A percentile compares a stretch with the other conserved stretches of the same genome.
Conservation (phyloP, 306 rosid species). For the Senna tora region DNA sequence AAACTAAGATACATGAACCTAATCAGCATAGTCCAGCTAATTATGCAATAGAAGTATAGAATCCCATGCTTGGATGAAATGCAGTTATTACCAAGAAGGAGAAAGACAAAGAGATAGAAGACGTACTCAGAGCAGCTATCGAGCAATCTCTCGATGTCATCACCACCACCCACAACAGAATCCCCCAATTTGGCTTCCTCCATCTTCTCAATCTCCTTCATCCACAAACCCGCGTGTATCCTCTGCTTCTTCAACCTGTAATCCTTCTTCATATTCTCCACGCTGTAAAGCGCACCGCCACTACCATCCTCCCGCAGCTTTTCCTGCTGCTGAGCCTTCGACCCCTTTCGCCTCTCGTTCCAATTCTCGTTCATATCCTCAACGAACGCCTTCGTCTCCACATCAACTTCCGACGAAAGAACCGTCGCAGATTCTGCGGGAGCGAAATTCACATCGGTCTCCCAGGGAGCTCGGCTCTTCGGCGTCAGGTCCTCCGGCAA, state of each 20-base stretch:
- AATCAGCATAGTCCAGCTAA: not conserved
- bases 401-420: conserved; percentile 53
- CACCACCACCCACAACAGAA: conserved; percentile 45
- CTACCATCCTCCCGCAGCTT: conserved; percentile 33
- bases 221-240: conserved; percentile 87
- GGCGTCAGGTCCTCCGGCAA: conserved; percentile 76
- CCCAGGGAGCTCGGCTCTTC: conserved; percentile 76
- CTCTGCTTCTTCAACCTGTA: conserved; percentile 88
- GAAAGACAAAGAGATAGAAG: not conserved
- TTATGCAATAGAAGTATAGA: not conserved
- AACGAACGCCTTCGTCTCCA: conserved; percentile 82
- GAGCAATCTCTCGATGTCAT: conserved; percentile 82
- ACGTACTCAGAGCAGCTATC: conserved; percentile 90
- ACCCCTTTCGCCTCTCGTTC: conserved; percentile 65
- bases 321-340: conserved; percentile 46
- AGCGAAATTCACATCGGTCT: conserved; percentile 66
- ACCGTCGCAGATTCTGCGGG: conserved; percentile 44
- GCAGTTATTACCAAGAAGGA: not conserved
- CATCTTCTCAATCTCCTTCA: conserved; percentile 88
- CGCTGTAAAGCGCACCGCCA: conserved; percentile 65
- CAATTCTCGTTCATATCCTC: conserved; percentile 93
- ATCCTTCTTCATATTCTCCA: conserved; percentile 86
- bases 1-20: not conserved
- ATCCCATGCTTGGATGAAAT: not conserved
- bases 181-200: conserved; percentile 84